Evolutionary conservation across 2,329 filamentous ascomycete species (phyloP).

Genomic region (Clonostachys chloroleuca): DNA sequence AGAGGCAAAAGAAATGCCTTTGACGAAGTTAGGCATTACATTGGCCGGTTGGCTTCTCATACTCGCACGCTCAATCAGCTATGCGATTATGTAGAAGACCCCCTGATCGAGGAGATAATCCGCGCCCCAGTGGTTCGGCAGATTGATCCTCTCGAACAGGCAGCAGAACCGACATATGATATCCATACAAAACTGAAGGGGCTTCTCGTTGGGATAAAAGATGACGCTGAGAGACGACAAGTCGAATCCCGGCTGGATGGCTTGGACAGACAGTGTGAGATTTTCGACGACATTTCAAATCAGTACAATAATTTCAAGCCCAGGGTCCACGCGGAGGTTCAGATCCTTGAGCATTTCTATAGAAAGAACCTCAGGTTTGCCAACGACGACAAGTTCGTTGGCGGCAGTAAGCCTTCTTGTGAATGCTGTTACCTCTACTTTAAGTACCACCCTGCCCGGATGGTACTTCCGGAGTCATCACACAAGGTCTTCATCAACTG

Average conservation of each 20-base stretch:
- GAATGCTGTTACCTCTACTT: constrained; percentile 43
- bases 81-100: constrained; percentile 17
- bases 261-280: neutral
- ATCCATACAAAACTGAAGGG: constrained; percentile 1
- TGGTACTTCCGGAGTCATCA: constrained; percentile 25
- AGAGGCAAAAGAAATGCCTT: neutral
- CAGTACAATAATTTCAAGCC: constrained; percentile 18
- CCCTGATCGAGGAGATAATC: constrained; percentile 21
- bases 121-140: constrained; percentile 15
- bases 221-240: neutral
- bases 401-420: constrained; percentile 47
- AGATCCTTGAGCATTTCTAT: constrained; percentile 41
- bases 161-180: constrained; percentile 9
- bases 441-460: constrained; percentile 24
- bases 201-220: constrained; percentile 1
- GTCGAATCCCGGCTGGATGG: neutral
- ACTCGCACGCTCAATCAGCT: constrained; percentile 30
- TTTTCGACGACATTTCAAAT: constrained; percentile 10
- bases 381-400: constrained; percentile 36
- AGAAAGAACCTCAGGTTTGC: constrained; percentile 21
- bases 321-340: constrained; percentile 38
- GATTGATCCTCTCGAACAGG: constrained; percentile 7
- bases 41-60: constrained; percentile 39
- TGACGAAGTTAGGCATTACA: constrained; percentile 24
- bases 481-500: constrained; percentile 23